Conservation (phyloP, 441 rosid genomes). For the Melastoma candidum region DNA sequence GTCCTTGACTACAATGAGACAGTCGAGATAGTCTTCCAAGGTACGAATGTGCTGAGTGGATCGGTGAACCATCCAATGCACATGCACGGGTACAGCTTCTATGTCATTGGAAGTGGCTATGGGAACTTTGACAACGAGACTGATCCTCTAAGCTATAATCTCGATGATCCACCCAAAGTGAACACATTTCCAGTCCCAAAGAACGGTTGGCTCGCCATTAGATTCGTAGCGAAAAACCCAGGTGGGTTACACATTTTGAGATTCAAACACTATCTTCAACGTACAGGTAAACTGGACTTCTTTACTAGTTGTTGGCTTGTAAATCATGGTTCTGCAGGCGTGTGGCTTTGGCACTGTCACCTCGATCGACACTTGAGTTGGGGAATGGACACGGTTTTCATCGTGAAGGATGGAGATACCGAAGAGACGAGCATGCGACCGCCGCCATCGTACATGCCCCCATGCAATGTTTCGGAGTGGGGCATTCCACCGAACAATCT, state of each 20-base stretch:
- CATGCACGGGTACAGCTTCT: constrained; percentile 38
- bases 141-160: constrained; percentile 24
- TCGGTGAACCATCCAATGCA: constrained; percentile 37
- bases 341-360: constrained; percentile 33
- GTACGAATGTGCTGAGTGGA: constrained; percentile 25
- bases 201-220: constrained; percentile 32
- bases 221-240: constrained; percentile 33
- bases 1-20: constrained; percentile 5
- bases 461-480: constrained; percentile 16
- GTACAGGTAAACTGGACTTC: too few species aligned
- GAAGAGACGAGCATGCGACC: constrained; percentile 16
- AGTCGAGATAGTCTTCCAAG: constrained; percentile 36
- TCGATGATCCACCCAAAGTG: constrained; percentile 28
- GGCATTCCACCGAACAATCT: too few species aligned
- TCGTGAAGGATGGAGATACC: constrained; percentile 42
- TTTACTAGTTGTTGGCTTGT: too few species aligned
- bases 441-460: constrained; percentile 41
- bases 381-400: constrained; percentile 49
- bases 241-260: constrained; percentile 14
- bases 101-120: constrained; percentile 22
- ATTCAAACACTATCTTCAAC: too few species aligned
- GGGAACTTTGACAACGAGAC: constrained; percentile 36
- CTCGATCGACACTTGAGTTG: constrained; percentile 30
- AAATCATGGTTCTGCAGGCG: constrained; percentile 14
- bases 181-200: constrained; percentile 32